Percentiles rank a stretch among this genome's conserved stretches.
Evolutionary conservation across 192 early-diverging fungal species (phyloP).

Genomic region (Spizellomyces sp.): DNA sequence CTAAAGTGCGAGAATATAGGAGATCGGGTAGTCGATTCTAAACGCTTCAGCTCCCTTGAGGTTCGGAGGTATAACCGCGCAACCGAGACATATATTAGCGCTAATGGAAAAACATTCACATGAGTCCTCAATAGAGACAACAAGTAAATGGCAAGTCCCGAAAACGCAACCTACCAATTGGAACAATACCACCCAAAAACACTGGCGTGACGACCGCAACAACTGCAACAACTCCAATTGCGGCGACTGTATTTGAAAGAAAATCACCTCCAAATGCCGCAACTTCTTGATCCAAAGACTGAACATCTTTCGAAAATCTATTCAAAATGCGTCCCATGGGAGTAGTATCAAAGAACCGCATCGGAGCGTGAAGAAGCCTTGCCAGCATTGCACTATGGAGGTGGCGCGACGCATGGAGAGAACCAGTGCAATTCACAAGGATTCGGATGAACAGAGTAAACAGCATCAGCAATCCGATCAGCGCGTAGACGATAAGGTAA

Average conservation of each 20-base stretch:
- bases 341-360: slow-evolving; percentile 69
- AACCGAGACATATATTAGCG: slow-evolving; percentile 58
- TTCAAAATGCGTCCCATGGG: slow-evolving; percentile 79
- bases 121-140: no score
- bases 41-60: slow-evolving; percentile 49
- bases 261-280: slow-evolving; percentile 15
- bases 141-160: no score
- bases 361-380: slow-evolving; percentile 42
- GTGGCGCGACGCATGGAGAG: slow-evolving; percentile 26
- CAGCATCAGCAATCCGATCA: slow-evolving; percentile 6
- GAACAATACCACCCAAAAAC: slow-evolving; percentile 48
- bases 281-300: slow-evolving; percentile 48
- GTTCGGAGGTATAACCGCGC: slow-evolving; percentile 58
- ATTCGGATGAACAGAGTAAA: slow-evolving; percentile 6
- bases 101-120: background rate
- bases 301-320: slow-evolving; percentile 85
- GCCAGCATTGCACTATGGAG: slow-evolving; percentile 42
- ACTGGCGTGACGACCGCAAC: slow-evolving; percentile 63
- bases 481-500: slow-evolving; percentile 24
- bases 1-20: slow-evolving; percentile 57
- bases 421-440: slow-evolving; percentile 4
- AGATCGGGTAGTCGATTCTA: slow-evolving; percentile 53
- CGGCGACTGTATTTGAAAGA: slow-evolving; percentile 19
- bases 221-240: slow-evolving; percentile 20
- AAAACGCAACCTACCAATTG: background rate